These are phyloP conservation scores for Coniochaeta pulveracea DNA, from an alignment of 2,329 filamentous ascomycete species.

Conservation along the genomic window DNA sequence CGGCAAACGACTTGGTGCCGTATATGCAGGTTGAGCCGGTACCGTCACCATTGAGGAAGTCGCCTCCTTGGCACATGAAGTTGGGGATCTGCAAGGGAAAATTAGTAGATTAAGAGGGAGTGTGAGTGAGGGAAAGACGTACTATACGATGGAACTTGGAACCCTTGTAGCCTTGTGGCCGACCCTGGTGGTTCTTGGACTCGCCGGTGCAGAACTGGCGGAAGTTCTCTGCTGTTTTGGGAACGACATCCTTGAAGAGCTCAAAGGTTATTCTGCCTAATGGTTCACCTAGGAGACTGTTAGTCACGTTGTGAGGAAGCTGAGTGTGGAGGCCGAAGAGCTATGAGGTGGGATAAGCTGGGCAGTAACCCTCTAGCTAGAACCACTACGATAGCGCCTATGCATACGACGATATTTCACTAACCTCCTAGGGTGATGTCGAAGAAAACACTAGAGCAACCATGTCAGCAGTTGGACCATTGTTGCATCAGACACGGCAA, in stretches of 20 bases:
- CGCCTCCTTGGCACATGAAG: slow-evolving; percentile 96
- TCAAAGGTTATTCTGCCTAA: slow-evolving; percentile 84
- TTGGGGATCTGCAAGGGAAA: slow-evolving; percentile 59
- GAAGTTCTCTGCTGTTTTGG: slow-evolving; percentile 92
- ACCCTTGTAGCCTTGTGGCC: slow-evolving; percentile 87
- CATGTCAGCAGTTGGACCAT: slow-evolving; percentile 16
- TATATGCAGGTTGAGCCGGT: slow-evolving; percentile 85
- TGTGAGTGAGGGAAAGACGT: slow-evolving; percentile 22
- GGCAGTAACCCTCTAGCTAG: background rate
- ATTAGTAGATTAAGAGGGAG: slow-evolving; percentile 6
- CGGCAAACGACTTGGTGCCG: slow-evolving; percentile 70
- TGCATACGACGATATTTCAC: slow-evolving; percentile 15
- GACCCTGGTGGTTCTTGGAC: slow-evolving; percentile 63
- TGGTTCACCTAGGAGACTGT: slow-evolving; percentile 52
- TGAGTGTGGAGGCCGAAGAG: background rate
- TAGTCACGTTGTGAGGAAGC: background rate
- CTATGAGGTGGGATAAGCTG: background rate
- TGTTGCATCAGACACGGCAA: background rate
- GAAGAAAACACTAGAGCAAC: slow-evolving; percentile 17
- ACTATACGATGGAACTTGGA: slow-evolving; percentile 91
- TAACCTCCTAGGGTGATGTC: slow-evolving; percentile 58
- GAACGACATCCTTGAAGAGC: slow-evolving; percentile 74
- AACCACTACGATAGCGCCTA: slow-evolving; percentile 4
- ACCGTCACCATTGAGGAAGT: slow-evolving; percentile 89
- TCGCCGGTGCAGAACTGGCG: slow-evolving; percentile 95